A percentile compares a stretch with the other conserved stretches of the same genome.
Evolutionary conservation across 148 eudicot genomes (phyloP).

Genomic region (Euryodendron excelsum): DNA sequence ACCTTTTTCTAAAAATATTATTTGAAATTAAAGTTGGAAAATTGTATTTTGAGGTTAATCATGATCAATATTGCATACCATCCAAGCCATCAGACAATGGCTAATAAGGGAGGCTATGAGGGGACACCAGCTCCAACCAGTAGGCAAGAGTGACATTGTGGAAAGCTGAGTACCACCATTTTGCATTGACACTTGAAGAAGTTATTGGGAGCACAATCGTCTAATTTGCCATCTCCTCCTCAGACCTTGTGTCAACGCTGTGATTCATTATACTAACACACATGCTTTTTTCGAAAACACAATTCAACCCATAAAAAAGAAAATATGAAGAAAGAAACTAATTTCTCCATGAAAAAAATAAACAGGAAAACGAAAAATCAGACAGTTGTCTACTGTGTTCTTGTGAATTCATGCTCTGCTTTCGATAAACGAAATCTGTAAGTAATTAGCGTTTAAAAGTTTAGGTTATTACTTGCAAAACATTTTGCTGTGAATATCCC

Average conservation of each 20-base stretch:
- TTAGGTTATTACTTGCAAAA: no score
- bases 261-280: background rate
- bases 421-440: no score
- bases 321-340: background rate
- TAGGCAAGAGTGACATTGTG: conserved; percentile 32
- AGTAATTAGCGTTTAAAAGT: no score
- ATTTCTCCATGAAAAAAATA: no score
- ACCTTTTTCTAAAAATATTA: no score
- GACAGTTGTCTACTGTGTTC: no score
- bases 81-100: conserved; percentile 24
- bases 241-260: conserved; percentile 13
- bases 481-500: no score
- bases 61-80: conserved; percentile 8
- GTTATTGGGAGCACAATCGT: conserved; percentile 27
- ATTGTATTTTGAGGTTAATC: background rate
- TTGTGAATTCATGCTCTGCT: no score
- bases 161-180: conserved; percentile 31
- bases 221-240: conserved; percentile 20
- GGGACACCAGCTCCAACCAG: conserved; percentile 31
- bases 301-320: background rate
- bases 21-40: background rate
- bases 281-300: background rate
- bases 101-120: conserved; percentile 20
- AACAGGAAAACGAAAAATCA: no score
- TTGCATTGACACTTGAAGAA: conserved; percentile 23